Evolutionary conservation across 768 basidiomycete genomes (phyloP), one percentile per base, ranked within the genome.

Genomic region (Clitopilus hobsonii): DNA sequence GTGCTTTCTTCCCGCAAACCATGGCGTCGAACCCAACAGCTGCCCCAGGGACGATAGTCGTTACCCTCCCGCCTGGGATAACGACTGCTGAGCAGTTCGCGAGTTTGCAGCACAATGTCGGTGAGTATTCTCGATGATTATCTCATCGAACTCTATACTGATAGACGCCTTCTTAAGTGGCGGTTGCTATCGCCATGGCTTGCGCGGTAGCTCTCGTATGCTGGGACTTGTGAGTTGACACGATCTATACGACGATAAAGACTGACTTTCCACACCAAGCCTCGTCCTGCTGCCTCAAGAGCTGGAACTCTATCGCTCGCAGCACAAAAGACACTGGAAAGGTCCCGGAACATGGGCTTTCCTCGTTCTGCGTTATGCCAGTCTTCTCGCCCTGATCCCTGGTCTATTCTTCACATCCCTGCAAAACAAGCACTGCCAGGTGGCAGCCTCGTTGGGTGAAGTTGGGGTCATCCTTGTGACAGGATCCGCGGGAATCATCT

Each of bases 401-500:
- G 52, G 50, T 18, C 36, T 61, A 7, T 59, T 56, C 38, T 61
- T 61, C 38, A 54, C 58, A 13, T 53, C 58, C 13, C 27, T 59
- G 18, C 60, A 65, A 53, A 63, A 20, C 36, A 25, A 54, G 24
- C 61, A 62, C 51, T 64, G 63, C 38, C 59, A 62, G 47, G 54
- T 51, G 5, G 61, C 61, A 2, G 64, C 60, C 11, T 30, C 58
- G 26, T 14, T 53, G 22, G 58, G 60, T 50, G 58, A 58, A 38
- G 53, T 59, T 18, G 64, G 64, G 24, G 62, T 48, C 13, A 18
- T 56, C n/a, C 62, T 65, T 28, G 63, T 61, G 16, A 58, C 60
- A 14, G 56, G 50, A 20, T 61, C 61, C 7, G 59, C 63, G 2
- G 63, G 63, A 30, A 50, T 58, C 18, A 63, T 65, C 45, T 65